Conservation (phyloP, 208 protist species). For the Cochliopodium minus region DNA sequence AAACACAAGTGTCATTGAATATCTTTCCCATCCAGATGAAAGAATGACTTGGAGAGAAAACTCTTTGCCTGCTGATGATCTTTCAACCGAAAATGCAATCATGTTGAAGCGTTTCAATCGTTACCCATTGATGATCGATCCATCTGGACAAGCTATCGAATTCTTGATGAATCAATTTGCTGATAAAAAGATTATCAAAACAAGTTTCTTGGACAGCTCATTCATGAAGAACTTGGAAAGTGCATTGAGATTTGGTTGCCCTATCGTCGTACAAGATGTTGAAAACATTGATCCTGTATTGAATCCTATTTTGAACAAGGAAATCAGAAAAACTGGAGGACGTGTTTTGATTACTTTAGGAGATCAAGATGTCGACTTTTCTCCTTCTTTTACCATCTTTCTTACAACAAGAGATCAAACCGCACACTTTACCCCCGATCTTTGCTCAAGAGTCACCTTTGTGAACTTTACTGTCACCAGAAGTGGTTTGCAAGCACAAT, state of each 20-base stretch:
- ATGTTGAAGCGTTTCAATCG: slow-evolving; percentile 76
- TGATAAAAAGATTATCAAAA: slow-evolving; percentile 59
- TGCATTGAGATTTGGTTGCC: slow-evolving; percentile 88
- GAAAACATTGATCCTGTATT: slow-evolving; percentile 94
- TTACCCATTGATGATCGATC: slow-evolving; percentile 95
- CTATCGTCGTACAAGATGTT: slow-evolving; percentile 95
- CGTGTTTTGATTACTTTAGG: slow-evolving; percentile 78
- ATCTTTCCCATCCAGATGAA: slow-evolving; percentile 65
- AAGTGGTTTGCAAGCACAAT: slow-evolving; percentile 76
- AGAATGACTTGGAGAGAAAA: slow-evolving; percentile 72
- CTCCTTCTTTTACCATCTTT: slow-evolving; percentile 84
- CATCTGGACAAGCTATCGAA: slow-evolving; percentile 71
- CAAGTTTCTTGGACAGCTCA: slow-evolving; percentile 75
- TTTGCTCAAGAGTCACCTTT: slow-evolving; percentile 84
- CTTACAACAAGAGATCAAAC: slow-evolving; percentile 82
- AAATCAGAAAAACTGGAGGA: slow-evolving; percentile 77
- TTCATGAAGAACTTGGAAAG: slow-evolving; percentile 95
- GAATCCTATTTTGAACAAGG: slow-evolving; percentile 88
- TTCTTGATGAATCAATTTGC: slow-evolving; percentile 71
- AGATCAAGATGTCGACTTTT: slow-evolving; percentile 89
- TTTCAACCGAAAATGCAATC: slow-evolving; percentile 92
- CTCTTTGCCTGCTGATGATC: slow-evolving; percentile 78
- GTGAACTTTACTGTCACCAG: slow-evolving; percentile 97
- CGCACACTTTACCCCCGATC: slow-evolving; percentile 72
- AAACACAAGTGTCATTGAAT: slow-evolving; percentile 66